phyloP scores from a whole-genome alignment of 116 monocot genomes.

The Posidonia oceanica region DNA sequence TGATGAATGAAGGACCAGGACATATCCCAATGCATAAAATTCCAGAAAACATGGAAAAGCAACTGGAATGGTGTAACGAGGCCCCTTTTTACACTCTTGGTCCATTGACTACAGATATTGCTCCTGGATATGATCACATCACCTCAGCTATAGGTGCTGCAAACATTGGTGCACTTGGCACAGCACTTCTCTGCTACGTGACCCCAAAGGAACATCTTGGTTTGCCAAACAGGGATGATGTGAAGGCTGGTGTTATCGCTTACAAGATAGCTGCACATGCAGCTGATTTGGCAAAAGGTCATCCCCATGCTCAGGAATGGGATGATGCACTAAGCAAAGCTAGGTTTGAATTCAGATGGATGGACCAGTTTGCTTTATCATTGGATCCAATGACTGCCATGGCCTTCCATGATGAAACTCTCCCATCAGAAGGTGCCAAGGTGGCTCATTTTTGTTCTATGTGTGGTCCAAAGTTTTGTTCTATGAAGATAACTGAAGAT shows the following conservation, averaged over 20 bases:
- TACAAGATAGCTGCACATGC: slow-evolving; percentile 97
- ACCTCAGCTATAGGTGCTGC: slow-evolving; percentile 98
- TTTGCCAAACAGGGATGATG: slow-evolving; percentile 93
- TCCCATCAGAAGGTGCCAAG: slow-evolving; percentile 94
- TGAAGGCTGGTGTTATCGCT: slow-evolving; percentile 83
- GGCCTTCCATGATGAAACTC: slow-evolving; percentile 90
- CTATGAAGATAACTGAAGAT: slow-evolving; percentile 98
- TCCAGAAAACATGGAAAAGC: slow-evolving; percentile 92
- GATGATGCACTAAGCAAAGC: slow-evolving; percentile 95
- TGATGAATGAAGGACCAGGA: slow-evolving; percentile 98
- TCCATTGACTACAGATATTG: slow-evolving; percentile 94
- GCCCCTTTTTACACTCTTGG: slow-evolving; percentile 98
- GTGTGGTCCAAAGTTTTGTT: slow-evolving; percentile 98
- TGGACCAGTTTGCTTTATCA: slow-evolving; percentile 93
- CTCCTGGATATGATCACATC: slow-evolving; percentile 98
- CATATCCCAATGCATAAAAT: slow-evolving; percentile 98
- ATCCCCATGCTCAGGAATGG: slow-evolving; percentile 85
- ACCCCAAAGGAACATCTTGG: slow-evolving; percentile 98
- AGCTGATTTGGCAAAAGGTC: slow-evolving; percentile 88
- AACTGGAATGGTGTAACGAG: slow-evolving; percentile 89
- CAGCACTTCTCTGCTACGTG: slow-evolving; percentile 97
- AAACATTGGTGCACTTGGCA: slow-evolving; percentile 90
- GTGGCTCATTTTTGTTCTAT: slow-evolving; percentile 98
- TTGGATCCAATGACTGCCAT: slow-evolving; percentile 93
- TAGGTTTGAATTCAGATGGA: slow-evolving; percentile 94